Evolutionary conservation across 768 basidiomycete genomes (phyloP), one percentile per base, ranked within the genome.

Genomic region (Boletellus emodensis): DNA sequence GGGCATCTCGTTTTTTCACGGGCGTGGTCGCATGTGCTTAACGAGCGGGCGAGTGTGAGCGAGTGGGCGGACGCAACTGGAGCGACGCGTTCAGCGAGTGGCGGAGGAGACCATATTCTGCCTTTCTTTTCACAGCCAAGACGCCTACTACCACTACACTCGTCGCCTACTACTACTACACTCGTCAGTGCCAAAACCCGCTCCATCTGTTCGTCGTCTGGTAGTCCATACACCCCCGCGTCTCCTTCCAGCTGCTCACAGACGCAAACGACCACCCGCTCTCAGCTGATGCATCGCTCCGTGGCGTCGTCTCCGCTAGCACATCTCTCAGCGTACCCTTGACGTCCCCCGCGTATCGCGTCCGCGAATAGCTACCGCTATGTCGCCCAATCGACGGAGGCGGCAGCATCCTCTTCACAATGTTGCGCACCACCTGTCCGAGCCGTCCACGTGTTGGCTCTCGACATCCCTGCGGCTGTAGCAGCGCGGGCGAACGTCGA

Each of bases 241-340:
- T 32, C 14, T 44, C 49, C 34, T 37, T 33, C 46, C 51, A 52
- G 18, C 51, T 58, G 7, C 46, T 44, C 37, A 44, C 40, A 37
- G 61, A 58, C 17, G 59, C 42, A 40, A 56, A 56, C 51, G 55
- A 52, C 63, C 63, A 66, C 9, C 40, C 53, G 22, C 58, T 56
- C 42, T 46, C 60, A 4, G 28, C 49, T 0, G 60, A 61, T 1
- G 17, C 7, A 9, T 61, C 48, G n/a, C 60, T 61, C 9, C 52
- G 44, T 17, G 60, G 52, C 3, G 58, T 55, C 49, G 49, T 44
- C 49, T 49, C 52, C 17, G 49, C 34, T 20, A 20, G 20, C 20
- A 20, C 20, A 20, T 20, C 20, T 20, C 20, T 20, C 13, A 48
- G 36, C 15, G 36, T 38, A 30, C n/a, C 15, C 24, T 43, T 42